These are phyloP conservation scores for Cucumis cinereus DNA, from an alignment of 306 rosid species.

Conservation along the genomic window DNA sequence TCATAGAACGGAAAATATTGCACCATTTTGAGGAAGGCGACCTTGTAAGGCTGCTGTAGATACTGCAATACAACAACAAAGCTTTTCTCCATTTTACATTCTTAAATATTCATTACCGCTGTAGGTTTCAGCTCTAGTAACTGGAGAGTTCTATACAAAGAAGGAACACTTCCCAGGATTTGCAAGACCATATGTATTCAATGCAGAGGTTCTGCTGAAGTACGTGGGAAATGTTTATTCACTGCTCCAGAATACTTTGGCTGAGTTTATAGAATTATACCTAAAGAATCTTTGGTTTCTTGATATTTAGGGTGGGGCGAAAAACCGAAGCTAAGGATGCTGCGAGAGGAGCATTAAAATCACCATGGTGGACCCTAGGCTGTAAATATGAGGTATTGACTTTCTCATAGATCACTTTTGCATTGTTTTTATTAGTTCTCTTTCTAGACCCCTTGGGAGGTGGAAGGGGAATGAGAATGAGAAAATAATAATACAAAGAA, in stretches of 20 bases:
- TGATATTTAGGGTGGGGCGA: slow-evolving; percentile 58
- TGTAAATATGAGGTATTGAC: slow-evolving; percentile 53
- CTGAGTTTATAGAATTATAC: neutral
- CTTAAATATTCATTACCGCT: neutral
- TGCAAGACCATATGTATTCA: slow-evolving; percentile 84
- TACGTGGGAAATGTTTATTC: slow-evolving; percentile 22
- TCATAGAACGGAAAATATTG: slow-evolving; percentile 72
- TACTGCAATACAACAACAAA: neutral
- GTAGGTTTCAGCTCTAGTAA: slow-evolving; percentile 88
- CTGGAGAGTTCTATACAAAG: slow-evolving; percentile 87
- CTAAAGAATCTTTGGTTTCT: slow-evolving; percentile 6
- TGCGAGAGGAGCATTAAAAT: slow-evolving; percentile 80
- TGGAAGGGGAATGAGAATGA: neutral
- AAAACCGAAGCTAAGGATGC: slow-evolving; percentile 82
- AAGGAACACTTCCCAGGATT: slow-evolving; percentile 95
- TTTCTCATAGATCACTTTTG: slow-evolving; percentile 6
- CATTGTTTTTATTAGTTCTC: neutral
- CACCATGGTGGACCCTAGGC: slow-evolving; percentile 98
- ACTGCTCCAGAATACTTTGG: neutral
- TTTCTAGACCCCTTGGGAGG: neutral
- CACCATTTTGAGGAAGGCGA: slow-evolving; percentile 90
- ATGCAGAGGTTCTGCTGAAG: slow-evolving; percentile 84
- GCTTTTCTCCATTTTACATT: neutral
- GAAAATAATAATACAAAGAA: neutral
- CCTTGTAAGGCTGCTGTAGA: slow-evolving; percentile 29